Percentiles rank a stretch among this genome's conserved stretches.
Evolutionary conservation across 441 rosid genomes (phyloP).

Genomic region (Pelargonium myrrhifolium): DNA sequence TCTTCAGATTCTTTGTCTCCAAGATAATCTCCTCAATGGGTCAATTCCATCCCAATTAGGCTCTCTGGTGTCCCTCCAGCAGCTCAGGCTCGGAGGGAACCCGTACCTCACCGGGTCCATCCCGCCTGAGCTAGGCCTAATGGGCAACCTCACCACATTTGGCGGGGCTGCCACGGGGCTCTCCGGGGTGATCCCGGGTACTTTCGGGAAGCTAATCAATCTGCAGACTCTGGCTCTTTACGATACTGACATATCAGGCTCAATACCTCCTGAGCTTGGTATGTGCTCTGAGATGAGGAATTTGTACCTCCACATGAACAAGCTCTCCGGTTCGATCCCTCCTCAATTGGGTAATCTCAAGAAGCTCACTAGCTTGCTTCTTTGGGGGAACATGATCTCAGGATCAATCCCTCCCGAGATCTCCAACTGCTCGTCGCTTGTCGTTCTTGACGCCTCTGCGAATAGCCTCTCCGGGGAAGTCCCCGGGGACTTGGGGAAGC

Average conservation of each 20-base stretch:
- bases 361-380: conserved; percentile 81
- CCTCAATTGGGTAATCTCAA: conserved; percentile 68
- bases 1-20: conserved; percentile 69
- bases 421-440: conserved; percentile 86
- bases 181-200: conserved; percentile 68
- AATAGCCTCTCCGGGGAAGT: conserved; percentile 68
- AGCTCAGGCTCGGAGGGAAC: conserved; percentile 79
- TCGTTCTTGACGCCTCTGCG: conserved; percentile 83
- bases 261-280: conserved; percentile 76
- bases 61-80: conserved; percentile 63
- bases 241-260: conserved; percentile 69
- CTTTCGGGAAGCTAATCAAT: conserved; percentile 72
- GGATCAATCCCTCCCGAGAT: conserved; percentile 72
- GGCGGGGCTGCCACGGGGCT: conserved; percentile 83
- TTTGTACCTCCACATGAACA: conserved; percentile 84
- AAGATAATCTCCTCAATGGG: conserved; percentile 75
- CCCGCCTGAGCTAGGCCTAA: conserved; percentile 62
- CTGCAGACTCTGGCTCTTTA: conserved; percentile 82
- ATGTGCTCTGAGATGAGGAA: conserved; percentile 66
- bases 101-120: conserved; percentile 67
- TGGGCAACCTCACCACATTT: conserved; percentile 72
- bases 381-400: conserved; percentile 78
- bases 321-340: conserved; percentile 77
- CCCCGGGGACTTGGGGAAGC: conserved; percentile 75
- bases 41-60: conserved; percentile 80